phyloP scores from a whole-genome alignment of 2,329 filamentous ascomycete species.

The Aspergillus calidoustus region DNA sequence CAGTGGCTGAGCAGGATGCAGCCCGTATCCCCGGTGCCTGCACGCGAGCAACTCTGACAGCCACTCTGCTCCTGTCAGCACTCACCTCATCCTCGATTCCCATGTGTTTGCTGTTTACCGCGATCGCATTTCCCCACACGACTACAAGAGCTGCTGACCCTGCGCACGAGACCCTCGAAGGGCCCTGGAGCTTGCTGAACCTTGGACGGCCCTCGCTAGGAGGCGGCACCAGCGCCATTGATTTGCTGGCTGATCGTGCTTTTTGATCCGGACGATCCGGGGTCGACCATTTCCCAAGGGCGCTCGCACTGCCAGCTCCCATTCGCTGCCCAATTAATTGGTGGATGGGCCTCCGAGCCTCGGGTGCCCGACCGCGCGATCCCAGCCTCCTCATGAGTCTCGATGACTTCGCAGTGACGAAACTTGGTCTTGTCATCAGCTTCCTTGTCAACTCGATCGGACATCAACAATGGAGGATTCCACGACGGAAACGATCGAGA shows the following conservation, averaged over 20 bases:
- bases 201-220: neutral
- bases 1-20: constrained; percentile 1
- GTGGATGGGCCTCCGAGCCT: constrained; percentile 1
- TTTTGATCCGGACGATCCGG: constrained; percentile 24
- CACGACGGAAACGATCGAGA: neutral
- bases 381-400: neutral
- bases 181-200: neutral
- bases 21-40: neutral
- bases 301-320: neutral
- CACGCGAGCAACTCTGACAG: neutral
- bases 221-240: neutral
- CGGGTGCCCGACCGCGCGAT: neutral
- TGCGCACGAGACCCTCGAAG: neutral
- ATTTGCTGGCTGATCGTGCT: constrained; percentile 2
- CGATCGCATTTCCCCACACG: neutral
- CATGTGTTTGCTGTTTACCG: neutral
- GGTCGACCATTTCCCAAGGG: constrained; percentile 12
- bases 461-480: neutral
- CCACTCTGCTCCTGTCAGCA: neutral
- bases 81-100: neutral
- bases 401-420: neutral
- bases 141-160: neutral
- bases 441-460: neutral
- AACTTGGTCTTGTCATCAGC: neutral
- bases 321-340: constrained; percentile 3